A percentile compares a stretch with the other conserved stretches of the same genome.
Evolutionary conservation across 129 eudicot species (phyloP).

Genomic region (Pulicaria dysenterica): DNA sequence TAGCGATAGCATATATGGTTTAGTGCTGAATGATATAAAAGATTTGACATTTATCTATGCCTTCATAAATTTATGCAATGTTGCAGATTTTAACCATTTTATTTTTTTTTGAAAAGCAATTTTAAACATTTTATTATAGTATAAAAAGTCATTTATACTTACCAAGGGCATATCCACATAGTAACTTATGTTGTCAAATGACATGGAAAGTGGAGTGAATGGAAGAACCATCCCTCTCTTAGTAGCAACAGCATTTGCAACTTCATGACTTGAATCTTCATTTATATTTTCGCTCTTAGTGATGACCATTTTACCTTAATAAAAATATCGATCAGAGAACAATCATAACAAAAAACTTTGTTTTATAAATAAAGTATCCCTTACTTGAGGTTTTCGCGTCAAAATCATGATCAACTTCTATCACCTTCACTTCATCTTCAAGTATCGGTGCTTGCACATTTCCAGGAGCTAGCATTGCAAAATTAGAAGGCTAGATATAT

Average conservation of each 20-base stretch:
- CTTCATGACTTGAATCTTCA: constrained; percentile 31
- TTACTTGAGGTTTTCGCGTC: constrained; percentile 31
- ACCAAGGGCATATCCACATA: constrained; percentile 61
- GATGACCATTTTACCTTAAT: constrained; percentile 19
- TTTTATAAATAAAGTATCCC: constrained; percentile 14
- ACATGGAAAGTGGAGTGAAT: constrained; percentile 55
- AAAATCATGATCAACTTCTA: constrained; percentile 4
- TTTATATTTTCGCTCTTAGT: constrained; percentile 23
- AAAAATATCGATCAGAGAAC: background rate
- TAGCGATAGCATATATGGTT: too few relatives aligned
- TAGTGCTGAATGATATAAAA: background rate
- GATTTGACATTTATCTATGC: too few relatives aligned
- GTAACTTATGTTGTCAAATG: constrained; percentile 52
- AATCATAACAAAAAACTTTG: background rate
- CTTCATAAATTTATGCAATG: too few relatives aligned
- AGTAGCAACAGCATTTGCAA: constrained; percentile 14
- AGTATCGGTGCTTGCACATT: constrained; percentile 63
- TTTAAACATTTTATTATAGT: background rate
- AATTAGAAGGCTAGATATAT: background rate
- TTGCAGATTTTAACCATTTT: too few relatives aligned
- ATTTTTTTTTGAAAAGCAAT: too few relatives aligned
- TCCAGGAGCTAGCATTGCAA: constrained; percentile 53
- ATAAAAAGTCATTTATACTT: constrained; percentile 12
- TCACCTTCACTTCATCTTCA: constrained; percentile 37
- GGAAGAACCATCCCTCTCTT: constrained; percentile 69